Evolutionary conservation across 257 asterid species (phyloP), one percentile per base, ranked within the genome.

Genomic region (Plectranthus barbatus): DNA sequence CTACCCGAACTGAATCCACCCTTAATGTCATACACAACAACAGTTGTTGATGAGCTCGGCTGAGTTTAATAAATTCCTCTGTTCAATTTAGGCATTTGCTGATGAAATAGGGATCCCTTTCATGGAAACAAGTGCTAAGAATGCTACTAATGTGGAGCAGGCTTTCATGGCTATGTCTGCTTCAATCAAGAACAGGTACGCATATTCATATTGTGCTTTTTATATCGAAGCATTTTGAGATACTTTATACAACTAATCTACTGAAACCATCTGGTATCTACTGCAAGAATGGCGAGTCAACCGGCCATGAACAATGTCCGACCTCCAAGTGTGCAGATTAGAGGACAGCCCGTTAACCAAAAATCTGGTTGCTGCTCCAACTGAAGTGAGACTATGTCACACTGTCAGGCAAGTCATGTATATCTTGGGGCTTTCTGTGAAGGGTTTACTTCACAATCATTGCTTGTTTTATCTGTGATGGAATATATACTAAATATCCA

Each of bases 261-360:
- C 53, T 36, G 59, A 67, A 51, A 50, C 19, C 9, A 37, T 20
- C 1, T 53, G 46, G 10, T 36, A 36, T 14, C 17, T 57, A 8
- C 9, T 76, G n/a, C 59, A 73, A 89, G 97, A 83, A 90, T 90
- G 97, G 97, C 97, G 19, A 90, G 87, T 66, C 95, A 90, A 71
- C 95, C 95, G 29, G 77, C 83, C 36, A 75, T 76, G 81, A 86
- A 69, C 70, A 84, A 74, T 61, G 89, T 88, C 14, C 84, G 95
- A 31, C 97, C 91, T 33, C 86, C 91, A 13, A 84, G 94, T 0
- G 94, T 90, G 61, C 89, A 90, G 80, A 86, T 90, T 72, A 83
- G 85, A 29, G 94, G 95, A 70, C 95, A 84, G 31, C 90, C 94
- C 2, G 90, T 90, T 64, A 86, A 84, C 80, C 94, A 90, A 57